Base-by-base conservation (phyloP, 371 early-diverging fungal species). In the Funneliformis caledonium region DNA sequence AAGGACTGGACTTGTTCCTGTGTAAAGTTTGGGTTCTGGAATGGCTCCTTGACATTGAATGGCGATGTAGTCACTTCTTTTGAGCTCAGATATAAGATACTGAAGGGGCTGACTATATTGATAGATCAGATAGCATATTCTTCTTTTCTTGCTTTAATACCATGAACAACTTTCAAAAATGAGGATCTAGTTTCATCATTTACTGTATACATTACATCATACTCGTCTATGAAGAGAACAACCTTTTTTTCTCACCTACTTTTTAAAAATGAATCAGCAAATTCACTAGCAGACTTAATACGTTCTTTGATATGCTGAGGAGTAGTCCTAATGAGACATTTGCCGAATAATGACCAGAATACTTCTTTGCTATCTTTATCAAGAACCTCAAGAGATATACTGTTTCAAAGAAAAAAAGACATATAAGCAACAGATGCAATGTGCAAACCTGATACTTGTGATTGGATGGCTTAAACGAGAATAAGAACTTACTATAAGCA, bases 221-320 rank as follows among this genome's bases (percentile, higher is more conserved):
- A 68, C 52, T 64, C 78, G 9, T 78, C 78, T 12, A 78, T 50
- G n/a, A 78, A 52, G 11, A 78, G 22, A 56, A 68, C 78, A 78
- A 68, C 64, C 50, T 16, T 37, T 45, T 42, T 61, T 31, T 33
- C 31, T 33, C 78, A 78, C 31, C 50, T 26, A 42, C 3, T 43
- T 56, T 10, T 0, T 1, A 37, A 10, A 68, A 76, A 78, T 19
- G 43, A 22, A 6, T 31, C 10, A 68, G 3, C 4, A 9, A 78
- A 78, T 37, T 78, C 68, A 14, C 1, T 26, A 2, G 0, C 47
- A 68, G 78, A 78, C 11, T 52, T 22, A 78, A 48, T 78, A 52
- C 16, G 2, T 33, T 31, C 0, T 68, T 68, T 68, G 52, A 68
- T 22, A 12, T 19, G 45, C 67, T 68, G 12, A 1, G 68, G 31